Conservation (phyloP, 805 yeast genomes). For the Allodekkera sacchari region DNA sequence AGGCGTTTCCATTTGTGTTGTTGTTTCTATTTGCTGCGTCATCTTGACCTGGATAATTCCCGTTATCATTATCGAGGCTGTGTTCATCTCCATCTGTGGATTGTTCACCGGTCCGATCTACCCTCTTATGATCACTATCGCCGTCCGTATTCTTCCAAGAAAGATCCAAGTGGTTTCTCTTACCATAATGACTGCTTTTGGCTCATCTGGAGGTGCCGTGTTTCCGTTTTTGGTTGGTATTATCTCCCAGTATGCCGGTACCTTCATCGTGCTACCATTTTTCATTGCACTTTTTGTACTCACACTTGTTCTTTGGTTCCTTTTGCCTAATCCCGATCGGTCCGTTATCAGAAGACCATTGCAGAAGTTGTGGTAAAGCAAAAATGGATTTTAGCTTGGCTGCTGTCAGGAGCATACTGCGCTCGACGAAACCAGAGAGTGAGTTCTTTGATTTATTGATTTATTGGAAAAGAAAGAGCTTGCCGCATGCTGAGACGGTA, state of each 20-base stretch:
- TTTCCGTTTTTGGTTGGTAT: conserved; percentile 47
- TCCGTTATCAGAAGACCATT: conserved; percentile 16
- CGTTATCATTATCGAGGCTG: conserved; percentile 34
- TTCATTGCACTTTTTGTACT: conserved; percentile 29
- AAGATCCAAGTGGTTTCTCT: conserved; percentile 42
- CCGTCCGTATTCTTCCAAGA: conserved; percentile 38
- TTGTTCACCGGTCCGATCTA: conserved; percentile 61
- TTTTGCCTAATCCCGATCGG: conserved; percentile 37
- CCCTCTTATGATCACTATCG: conserved; percentile 39
- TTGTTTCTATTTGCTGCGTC: conserved; percentile 30
- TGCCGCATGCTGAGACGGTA: too few species aligned
- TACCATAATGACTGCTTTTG: conserved; percentile 47
- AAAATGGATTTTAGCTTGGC: too few species aligned
- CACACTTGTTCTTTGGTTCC: conserved; percentile 32
- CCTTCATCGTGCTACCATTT: conserved; percentile 43
- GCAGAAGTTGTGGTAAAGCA: conserved; percentile 19
- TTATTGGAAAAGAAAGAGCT: too few species aligned
- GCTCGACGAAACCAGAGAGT: too few species aligned
- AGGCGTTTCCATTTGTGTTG: conserved; percentile 29
- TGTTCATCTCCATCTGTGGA: conserved; percentile 44
- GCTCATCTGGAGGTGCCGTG: conserved; percentile 50
- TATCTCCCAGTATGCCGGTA: conserved; percentile 35
- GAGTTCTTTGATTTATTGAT: too few species aligned
- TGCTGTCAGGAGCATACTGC: too few species aligned
- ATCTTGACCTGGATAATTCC: conserved; percentile 42